phyloP scores from a whole-genome alignment of 164 flowering plant genomes.

The Magnolia sinica region DNA sequence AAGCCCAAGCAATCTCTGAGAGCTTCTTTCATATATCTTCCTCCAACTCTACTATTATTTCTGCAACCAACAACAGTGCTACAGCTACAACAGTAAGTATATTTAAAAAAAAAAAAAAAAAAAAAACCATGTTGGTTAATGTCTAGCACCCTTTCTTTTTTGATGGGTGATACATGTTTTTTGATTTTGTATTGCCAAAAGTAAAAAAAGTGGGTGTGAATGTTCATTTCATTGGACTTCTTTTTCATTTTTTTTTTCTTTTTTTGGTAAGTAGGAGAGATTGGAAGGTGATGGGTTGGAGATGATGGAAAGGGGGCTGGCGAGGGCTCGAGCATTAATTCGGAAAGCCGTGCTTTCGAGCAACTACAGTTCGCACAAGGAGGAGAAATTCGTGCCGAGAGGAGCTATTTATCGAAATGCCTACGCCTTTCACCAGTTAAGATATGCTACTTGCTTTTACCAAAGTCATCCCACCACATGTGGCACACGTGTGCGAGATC shows the following conservation, averaged over 20 bases:
- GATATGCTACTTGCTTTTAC: not conserved
- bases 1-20: not conserved
- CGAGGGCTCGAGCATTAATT: constrained; percentile 49
- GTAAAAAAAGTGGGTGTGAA: not conserved
- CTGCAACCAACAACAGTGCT: not conserved
- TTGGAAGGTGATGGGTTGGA: not conserved
- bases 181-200: not conserved
- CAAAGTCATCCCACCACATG: too few relatives aligned
- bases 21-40: not conserved
- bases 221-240: not conserved
- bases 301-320: constrained; percentile 42
- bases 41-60: too few relatives aligned
- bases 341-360: constrained; percentile 21
- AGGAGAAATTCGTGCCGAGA: constrained; percentile 2
- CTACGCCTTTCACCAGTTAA: constrained; percentile 51
- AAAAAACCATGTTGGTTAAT: too few relatives aligned
- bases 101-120: not conserved
- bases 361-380: not conserved
- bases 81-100: not conserved
- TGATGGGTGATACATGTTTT: too few relatives aligned
- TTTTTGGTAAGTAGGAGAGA: not conserved
- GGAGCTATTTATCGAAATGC: constrained; percentile 48
- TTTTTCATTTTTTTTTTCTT: not conserved
- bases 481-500: not conserved
- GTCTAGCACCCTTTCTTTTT: too few relatives aligned